Evolutionary conservation across 345 rosid genomes (phyloP).

Genomic region (Limnanthes douglasii): DNA sequence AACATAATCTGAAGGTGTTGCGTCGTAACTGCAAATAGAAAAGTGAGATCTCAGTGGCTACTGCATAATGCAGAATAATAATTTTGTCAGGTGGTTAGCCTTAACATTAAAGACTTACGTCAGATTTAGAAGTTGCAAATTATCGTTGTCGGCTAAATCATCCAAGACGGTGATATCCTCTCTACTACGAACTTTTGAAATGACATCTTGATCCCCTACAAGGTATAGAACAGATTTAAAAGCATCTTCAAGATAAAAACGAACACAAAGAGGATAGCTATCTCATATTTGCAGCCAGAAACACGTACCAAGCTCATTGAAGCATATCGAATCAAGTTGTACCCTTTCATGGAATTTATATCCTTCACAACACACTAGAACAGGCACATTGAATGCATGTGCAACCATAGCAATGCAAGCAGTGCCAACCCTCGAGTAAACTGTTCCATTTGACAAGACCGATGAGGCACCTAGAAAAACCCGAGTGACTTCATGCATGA

Average conservation of each 20-base stretch:
- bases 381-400: constrained; percentile 67
- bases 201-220: constrained; percentile 86
- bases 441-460: constrained; percentile 91
- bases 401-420: constrained; percentile 98
- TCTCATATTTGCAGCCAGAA: constrained; percentile 1
- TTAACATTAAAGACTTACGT: constrained; percentile 25
- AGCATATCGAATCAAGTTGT: constrained; percentile 91
- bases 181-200: constrained; percentile 54
- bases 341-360: constrained; percentile 96
- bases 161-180: constrained; percentile 47
- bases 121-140: constrained; percentile 70
- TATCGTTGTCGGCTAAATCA: constrained; percentile 35
- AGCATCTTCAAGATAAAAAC: constrained; percentile 3
- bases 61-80: constrained; percentile 8
- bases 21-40: constrained; percentile 59
- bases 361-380: constrained; percentile 90
- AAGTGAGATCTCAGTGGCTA: constrained; percentile 1
- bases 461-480: constrained; percentile 94
- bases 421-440: constrained; percentile 89
- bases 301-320: constrained; percentile 78
- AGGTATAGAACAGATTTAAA: constrained; percentile 1
- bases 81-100: not conserved
- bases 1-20: constrained; percentile 80
- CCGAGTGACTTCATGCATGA: constrained; percentile 89
- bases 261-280: not conserved